Base-by-base conservation (phyloP, 2,329 filamentous ascomycete species). In the Trichoderma koningii region DNA sequence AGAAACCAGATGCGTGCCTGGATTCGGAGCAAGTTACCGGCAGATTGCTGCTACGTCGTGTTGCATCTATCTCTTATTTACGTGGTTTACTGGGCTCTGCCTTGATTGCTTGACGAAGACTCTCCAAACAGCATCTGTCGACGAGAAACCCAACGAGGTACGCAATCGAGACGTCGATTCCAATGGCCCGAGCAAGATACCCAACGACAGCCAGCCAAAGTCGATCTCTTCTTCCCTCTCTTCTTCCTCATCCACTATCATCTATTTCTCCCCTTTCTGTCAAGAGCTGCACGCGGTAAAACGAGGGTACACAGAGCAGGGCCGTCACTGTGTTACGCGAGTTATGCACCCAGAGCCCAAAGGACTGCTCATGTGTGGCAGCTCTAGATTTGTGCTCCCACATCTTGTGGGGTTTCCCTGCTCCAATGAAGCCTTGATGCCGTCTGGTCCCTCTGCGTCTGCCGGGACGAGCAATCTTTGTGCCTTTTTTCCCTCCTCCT, bases 271-370 rank as follows among this genome's bases (percentile, higher is more conserved):
- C 28, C 17, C 28, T n/a, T 17, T n/a, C 50, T 21, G 9, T 21
- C 10, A 14, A 9, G 41, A 52, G 30, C 28, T 21, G 30, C 38
- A 41, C 28, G 19, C 23, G 19, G 30, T 23, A 30, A 38, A 48
- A n/a, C 19, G 38, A 50, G 42, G 26, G 26, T 52, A 52, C 57
- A 21, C 34, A 52, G 57, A 42, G 15, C 47, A 34, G 23, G 45
- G 17, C 47, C 51, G 47, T 52, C 34, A 30, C 28, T 61, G 57
- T 30, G 57, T 61, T 51, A 61, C 57, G 42, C 57, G 51, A n/a
- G 7, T 60, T 61, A 61, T 52, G 57, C 57, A 47, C 57, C 57
- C 17, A 51, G 50, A 26, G 23, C 42, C 47, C 34, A 52, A 38
- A 61, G 34, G 23, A 30, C 57, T 9, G 12, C 45, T 61, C 34